Conservation (phyloP, 148 eudicot species). For the Rhododendron simsii region DNA sequence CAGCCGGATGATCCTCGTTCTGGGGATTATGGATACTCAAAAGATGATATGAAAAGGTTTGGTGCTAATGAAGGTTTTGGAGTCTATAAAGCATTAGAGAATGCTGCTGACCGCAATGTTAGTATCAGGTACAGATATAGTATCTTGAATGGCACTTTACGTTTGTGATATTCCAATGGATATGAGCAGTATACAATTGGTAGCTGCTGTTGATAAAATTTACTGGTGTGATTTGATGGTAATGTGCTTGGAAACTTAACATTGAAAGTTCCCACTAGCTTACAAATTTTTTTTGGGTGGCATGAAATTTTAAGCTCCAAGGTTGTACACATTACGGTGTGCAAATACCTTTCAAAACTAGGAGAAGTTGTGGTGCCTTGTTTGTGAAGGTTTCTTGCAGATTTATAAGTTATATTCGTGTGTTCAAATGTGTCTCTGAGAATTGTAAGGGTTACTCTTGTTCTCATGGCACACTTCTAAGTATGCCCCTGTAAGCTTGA, state of each 20-base stretch:
- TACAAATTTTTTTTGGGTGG: not conserved
- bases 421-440: not conserved
- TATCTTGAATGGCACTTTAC: not conserved
- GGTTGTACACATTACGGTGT: not conserved
- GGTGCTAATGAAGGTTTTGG: constrained; percentile 66
- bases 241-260: not conserved
- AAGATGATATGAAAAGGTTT: constrained; percentile 62
- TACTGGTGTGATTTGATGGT: not conserved
- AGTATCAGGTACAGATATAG: constrained; percentile 44
- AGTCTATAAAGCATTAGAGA: constrained; percentile 63
- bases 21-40: constrained; percentile 84
- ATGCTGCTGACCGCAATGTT: constrained; percentile 75
- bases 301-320: not conserved
- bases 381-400: not conserved
- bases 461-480: not conserved
- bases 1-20: constrained; percentile 63
- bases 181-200: not conserved
- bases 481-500: not conserved
- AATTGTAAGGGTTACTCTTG: not conserved
- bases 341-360: not conserved
- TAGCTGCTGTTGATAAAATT: not conserved
- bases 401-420: not conserved
- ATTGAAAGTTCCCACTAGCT: not conserved
- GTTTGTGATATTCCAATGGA: not conserved
- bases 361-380: not conserved